Percentiles rank a stretch among this genome's conserved stretches.
phyloP scores from a whole-genome alignment of 2,329 filamentous ascomycete species.

The Calonectria pseudoturangicola region DNA sequence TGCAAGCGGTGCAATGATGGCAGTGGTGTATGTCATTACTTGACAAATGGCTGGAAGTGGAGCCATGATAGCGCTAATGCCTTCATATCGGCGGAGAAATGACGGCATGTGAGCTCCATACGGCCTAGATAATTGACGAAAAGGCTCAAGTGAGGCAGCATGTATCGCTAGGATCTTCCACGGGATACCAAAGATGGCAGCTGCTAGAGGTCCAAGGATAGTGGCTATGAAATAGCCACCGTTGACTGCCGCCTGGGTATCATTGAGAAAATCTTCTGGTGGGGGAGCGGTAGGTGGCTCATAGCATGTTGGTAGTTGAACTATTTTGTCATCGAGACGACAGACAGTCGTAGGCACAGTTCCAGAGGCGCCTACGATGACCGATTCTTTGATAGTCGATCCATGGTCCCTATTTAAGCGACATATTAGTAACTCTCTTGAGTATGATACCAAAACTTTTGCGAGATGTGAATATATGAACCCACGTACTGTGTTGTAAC shows the following conservation, averaged over 20 bases:
- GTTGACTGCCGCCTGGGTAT: not conserved
- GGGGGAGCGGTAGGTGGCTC: slow-evolving; percentile 16
- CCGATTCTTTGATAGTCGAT: not conserved
- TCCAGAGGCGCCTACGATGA: not conserved
- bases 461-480: too few species aligned
- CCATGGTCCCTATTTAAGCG: slow-evolving; percentile 18
- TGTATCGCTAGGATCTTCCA: slow-evolving; percentile 27
- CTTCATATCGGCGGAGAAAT: slow-evolving; percentile 22
- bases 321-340: not conserved
- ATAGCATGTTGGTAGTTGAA: slow-evolving; percentile 14
- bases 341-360: slow-evolving; percentile 2
- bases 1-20: slow-evolving; percentile 16
- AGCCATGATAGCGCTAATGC: slow-evolving; percentile 1
- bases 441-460: too few species aligned
- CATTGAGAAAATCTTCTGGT: slow-evolving; percentile 6
- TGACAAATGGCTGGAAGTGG: slow-evolving; percentile 20
- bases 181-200: slow-evolving; percentile 12
- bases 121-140: slow-evolving; percentile 10
- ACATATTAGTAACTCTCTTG: not conserved
- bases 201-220: slow-evolving; percentile 11
- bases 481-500: slow-evolving; percentile 15
- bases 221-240: slow-evolving; percentile 8
- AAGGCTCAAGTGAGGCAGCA: slow-evolving; percentile 21
- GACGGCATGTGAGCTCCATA: slow-evolving; percentile 17
- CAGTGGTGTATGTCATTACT: slow-evolving; percentile 20